A percentile compares a stretch with the other conserved stretches of the same genome.
phyloP scores from a whole-genome alignment of 768 basidiomycete species.

The Boletus barrowsii region DNA sequence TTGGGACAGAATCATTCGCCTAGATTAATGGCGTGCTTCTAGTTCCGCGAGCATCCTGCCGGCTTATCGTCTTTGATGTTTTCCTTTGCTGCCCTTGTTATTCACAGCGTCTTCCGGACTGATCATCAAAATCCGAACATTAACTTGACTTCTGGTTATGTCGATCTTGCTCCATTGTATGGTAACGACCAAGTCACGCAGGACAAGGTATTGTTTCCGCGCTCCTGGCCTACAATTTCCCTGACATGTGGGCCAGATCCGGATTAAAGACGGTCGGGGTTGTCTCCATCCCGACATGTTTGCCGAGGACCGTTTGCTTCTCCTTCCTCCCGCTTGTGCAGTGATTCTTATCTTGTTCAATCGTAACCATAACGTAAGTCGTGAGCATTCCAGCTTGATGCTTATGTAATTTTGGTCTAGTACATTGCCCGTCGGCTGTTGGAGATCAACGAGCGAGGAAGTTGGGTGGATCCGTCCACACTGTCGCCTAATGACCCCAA shows the following conservation, averaged over 20 bases:
- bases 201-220: conserved; percentile 44
- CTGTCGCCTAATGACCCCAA: conserved; percentile 35
- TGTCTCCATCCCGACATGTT: conserved; percentile 68
- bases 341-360: conserved; percentile 82
- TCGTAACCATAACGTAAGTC: conserved; percentile 81
- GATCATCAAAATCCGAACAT: conserved; percentile 61
- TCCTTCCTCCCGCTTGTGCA: conserved; percentile 76
- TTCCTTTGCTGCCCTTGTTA: conserved; percentile 77
- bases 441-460: conserved; percentile 77
- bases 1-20: neutral
- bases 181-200: conserved; percentile 66
- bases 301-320: conserved; percentile 72
- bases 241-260: conserved; percentile 16
- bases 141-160: conserved; percentile 85
- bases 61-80: conserved; percentile 82
- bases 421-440: conserved; percentile 76
- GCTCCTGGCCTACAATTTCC: neutral
- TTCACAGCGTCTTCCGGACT: conserved; percentile 87
- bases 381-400: neutral
- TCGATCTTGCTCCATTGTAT: conserved; percentile 82
- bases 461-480: conserved; percentile 52
- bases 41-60: conserved; percentile 76
- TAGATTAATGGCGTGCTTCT: neutral
- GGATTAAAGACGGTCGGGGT: conserved; percentile 60
- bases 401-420: conserved; percentile 34